These are phyloP conservation scores for Thymus quinquecostatus DNA, from an alignment of 257 asterid genomes.

Conservation along the genomic window DNA sequence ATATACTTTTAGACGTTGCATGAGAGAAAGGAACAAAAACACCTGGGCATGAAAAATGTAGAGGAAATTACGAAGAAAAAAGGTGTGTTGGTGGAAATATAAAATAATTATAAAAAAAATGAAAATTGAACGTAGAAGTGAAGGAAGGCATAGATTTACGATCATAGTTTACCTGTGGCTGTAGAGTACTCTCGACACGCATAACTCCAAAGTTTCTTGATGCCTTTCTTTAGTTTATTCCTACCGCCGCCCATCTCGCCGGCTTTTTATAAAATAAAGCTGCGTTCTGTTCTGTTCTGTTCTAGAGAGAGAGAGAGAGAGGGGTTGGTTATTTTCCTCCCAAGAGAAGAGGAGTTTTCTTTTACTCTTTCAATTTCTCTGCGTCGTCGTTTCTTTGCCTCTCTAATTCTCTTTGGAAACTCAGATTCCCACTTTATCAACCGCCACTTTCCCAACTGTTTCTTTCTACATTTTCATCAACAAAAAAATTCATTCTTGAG, in stretches of 20 bases:
- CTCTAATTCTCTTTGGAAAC: slow-evolving; percentile 14
- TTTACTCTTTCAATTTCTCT: slow-evolving; percentile 6
- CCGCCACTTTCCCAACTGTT: slow-evolving; percentile 8
- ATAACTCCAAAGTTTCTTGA: slow-evolving; percentile 37
- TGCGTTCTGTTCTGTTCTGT: background rate
- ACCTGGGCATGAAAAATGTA: background rate
- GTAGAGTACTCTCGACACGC: slow-evolving; percentile 32
- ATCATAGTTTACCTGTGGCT: slow-evolving; percentile 30
- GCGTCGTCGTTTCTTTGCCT: background rate
- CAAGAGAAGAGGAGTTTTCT: slow-evolving; percentile 19
- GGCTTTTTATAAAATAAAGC: background rate
- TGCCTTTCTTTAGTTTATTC: slow-evolving; percentile 27
- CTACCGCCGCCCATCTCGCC: slow-evolving; percentile 18
- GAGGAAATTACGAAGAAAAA: background rate
- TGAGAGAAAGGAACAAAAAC: background rate
- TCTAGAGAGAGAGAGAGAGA: background rate
- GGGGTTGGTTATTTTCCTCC: slow-evolving; percentile 19
- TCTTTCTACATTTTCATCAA: no score
- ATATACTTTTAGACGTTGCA: slow-evolving; percentile 4
- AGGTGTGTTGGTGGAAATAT: background rate
- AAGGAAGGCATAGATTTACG: slow-evolving; percentile 5
- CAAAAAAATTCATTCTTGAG: no score
- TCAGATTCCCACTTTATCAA: slow-evolving; percentile 13
- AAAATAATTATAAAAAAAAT: background rate
- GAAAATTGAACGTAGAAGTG: slow-evolving; percentile 44